Evolutionary conservation across 129 eudicot genomes (phyloP).

Genomic region (Chrysanthemum makinoi): DNA sequence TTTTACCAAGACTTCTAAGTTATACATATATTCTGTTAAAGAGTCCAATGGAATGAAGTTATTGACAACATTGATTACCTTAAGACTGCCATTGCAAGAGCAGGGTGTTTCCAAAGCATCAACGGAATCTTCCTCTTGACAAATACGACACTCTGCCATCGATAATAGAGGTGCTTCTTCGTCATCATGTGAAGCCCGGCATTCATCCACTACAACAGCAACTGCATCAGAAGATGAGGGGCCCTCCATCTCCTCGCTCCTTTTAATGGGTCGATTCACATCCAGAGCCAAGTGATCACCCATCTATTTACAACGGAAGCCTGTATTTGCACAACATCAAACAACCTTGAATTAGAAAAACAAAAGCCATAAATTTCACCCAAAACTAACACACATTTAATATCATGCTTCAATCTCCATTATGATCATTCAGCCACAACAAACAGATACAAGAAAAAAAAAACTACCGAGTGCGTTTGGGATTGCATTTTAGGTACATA

Average conservation of each 20-base stretch:
- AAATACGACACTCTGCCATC: constrained; percentile 41
- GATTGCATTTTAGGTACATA: no score
- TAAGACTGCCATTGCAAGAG: constrained; percentile 43
- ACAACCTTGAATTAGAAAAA: neutral
- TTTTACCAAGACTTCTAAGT: no score
- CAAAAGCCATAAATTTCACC: neutral
- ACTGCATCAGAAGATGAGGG: constrained; percentile 39
- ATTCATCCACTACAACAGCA: constrained; percentile 36
- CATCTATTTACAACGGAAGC: constrained; percentile 49
- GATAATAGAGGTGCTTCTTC: constrained; percentile 76
- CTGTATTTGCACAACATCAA: constrained; percentile 8
- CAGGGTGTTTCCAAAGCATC: constrained; percentile 40
- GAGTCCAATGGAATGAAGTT: neutral
- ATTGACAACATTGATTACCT: constrained; percentile 12
- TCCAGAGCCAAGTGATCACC: constrained; percentile 65
- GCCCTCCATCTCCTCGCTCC: constrained; percentile 42
- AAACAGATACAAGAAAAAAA: no score
- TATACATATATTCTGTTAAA: no score
- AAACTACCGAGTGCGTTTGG: no score
- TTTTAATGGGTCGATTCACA: constrained; percentile 53
- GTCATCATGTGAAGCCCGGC: constrained; percentile 41
- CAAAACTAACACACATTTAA: neutral
- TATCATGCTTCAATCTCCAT: neutral
- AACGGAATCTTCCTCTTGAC: constrained; percentile 43
- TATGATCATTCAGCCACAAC: no score